Base-by-base conservation (phyloP, 306 rosid species). In the Hippophae gyantsensis region DNA sequence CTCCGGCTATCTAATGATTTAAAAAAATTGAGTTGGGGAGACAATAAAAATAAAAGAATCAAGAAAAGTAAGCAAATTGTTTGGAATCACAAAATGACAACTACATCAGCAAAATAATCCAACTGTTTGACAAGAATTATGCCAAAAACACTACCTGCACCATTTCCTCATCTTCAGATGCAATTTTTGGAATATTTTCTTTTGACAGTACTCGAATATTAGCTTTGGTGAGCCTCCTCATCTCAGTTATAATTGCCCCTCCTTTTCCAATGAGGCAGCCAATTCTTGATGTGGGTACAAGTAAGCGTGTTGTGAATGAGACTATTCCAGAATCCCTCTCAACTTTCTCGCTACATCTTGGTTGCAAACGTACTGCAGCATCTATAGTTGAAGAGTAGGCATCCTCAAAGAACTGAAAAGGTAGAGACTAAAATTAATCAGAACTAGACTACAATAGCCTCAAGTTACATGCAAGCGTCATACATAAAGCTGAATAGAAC, bases 181-280 rank as follows among this genome's bases (percentile, higher is more conserved):
- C 99, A 80, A 93, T 72, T 81, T 86, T 93, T 40, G 99, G 97
- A 77, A 93, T 94, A 64, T 72, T 78, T 50, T 88, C 99, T 76
- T 93, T 88, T 0, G 97, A 75, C 42, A 93, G 81, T 61, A 93
- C 82, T 55, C 99, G 95, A 54, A 93, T 84, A 73, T 86, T 88
- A 67, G 97, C 95, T 65, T 86, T 88, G 32, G 99, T 93, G 25
- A 81, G 75, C 76, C 97, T 86, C 76, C 99, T 88, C 86, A 86
- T 78, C 79, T 93, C 99, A 68, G 88, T 86, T 68, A 93, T 84
- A 64, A 93, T 93, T 52, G 97, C 74, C 70, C 97, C 99, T 42
- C 99, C 97, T 79, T 86, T 93, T 72, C 97, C 99, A 70, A 93
- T 93, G 57, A 93, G 95, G 84, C 99, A 93, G 70, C 99, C 99